A percentile compares a stretch with the other conserved stretches of the same genome.
These are phyloP conservation scores for Trichophyton schoenleinii DNA, from an alignment of 2,329 filamentous ascomycete species.

Conservation along the genomic window DNA sequence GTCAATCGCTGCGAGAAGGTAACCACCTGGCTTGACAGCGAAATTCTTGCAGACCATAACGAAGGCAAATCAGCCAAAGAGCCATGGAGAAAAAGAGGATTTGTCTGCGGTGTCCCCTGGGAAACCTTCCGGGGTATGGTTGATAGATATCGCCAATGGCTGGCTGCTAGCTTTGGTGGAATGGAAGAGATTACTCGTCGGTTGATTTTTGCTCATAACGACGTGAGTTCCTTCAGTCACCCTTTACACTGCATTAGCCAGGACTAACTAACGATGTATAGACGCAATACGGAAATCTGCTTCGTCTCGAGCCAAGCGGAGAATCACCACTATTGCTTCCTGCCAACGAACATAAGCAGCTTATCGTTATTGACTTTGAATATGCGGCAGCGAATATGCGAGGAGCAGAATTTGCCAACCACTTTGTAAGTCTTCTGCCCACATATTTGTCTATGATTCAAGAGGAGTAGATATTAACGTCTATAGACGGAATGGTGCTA, in stretches of 20 bases:
- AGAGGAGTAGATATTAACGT: neutral
- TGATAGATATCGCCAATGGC: conserved; percentile 61
- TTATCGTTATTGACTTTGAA: conserved; percentile 96
- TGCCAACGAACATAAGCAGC: conserved; percentile 86
- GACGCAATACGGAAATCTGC: conserved; percentile 97
- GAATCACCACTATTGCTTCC: conserved; percentile 80
- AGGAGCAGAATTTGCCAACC: conserved; percentile 89
- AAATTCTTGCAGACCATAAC: conserved; percentile 42
- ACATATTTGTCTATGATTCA: neutral
- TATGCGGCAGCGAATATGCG: conserved; percentile 82
- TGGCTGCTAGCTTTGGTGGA: conserved; percentile 61
- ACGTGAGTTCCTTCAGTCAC: conserved; percentile 47
- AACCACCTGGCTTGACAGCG: conserved; percentile 42
- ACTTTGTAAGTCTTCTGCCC: conserved; percentile 52
- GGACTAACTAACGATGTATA: conserved; percentile 27
- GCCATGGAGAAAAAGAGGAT: conserved; percentile 56
- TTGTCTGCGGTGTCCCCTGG: conserved; percentile 79
- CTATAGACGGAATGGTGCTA: conserved; percentile 79
- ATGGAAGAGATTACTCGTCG: conserved; percentile 53
- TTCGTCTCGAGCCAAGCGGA: conserved; percentile 56
- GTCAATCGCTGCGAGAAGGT: conserved; percentile 48
- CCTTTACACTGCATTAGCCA: neutral
- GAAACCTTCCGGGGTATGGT: conserved; percentile 60
- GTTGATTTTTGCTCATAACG: conserved; percentile 93
- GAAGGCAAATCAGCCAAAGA: conserved; percentile 33